Conservation (phyloP, 805 yeast genomes). For the Starmera pachycereana region DNA sequence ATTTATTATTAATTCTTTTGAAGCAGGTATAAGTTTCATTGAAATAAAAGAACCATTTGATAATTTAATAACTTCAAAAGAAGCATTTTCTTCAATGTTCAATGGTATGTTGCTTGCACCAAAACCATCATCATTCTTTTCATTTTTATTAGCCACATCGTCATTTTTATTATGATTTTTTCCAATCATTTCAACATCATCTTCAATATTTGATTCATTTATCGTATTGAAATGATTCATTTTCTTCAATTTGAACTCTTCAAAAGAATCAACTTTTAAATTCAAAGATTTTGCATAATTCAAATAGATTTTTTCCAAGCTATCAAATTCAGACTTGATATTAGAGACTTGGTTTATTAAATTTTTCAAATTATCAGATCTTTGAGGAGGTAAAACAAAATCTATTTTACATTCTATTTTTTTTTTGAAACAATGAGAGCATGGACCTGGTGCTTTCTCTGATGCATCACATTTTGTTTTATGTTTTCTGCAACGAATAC, state of each 20-base stretch:
- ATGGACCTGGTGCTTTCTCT: conserved; percentile 40
- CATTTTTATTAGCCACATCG: background rate
- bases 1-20: background rate
- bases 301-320: conserved; percentile 6
- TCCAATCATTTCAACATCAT: background rate
- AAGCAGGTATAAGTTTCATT: conserved; percentile 1
- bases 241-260: conserved; percentile 8
- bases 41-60: conserved; percentile 9
- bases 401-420: conserved; percentile 45
- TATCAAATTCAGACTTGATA: conserved; percentile 6
- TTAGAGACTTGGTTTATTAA: conserved; percentile 10
- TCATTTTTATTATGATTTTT: background rate
- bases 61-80: conserved; percentile 4
- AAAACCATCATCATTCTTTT: no score
- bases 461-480: conserved; percentile 57
- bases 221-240: background rate
- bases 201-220: background rate
- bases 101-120: background rate
- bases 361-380: conserved; percentile 18
- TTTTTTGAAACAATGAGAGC: conserved; percentile 44
- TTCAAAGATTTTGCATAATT: conserved; percentile 6
- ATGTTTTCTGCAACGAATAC: conserved; percentile 54
- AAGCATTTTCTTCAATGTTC: background rate
- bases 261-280: conserved; percentile 8
- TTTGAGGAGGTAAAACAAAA: conserved; percentile 40